phyloP scores from a whole-genome alignment of 495 filamentous ascomycete genomes.

The Hypoxylon fragiforme region DNA sequence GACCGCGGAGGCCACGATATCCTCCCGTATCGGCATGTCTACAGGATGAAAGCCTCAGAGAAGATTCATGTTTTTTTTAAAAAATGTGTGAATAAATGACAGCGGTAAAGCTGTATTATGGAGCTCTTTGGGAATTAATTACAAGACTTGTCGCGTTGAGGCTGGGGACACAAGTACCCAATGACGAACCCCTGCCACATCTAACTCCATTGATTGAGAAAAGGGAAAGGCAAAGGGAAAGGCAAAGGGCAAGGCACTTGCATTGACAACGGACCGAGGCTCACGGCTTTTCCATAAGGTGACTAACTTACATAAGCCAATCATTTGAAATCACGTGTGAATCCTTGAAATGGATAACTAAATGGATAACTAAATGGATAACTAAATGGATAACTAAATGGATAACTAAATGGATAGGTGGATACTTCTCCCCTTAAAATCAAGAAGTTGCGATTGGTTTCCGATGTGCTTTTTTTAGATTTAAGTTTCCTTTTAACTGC shows the following conservation, averaged over 20 bases:
- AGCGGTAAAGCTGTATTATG: background rate
- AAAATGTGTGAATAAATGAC: background rate
- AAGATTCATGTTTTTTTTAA: conserved; percentile 23
- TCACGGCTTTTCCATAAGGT: conserved; percentile 10
- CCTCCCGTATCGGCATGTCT: conserved; percentile 80
- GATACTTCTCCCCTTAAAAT: too few species aligned
- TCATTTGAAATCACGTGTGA: conserved; percentile 7
- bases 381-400: too few species aligned
- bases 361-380: too few species aligned
- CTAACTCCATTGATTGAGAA: conserved; percentile 4
- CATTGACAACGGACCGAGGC: conserved; percentile 34
- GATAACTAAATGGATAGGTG: too few species aligned
- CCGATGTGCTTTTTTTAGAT: too few species aligned
- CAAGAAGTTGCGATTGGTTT: too few species aligned
- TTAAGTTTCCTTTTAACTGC: too few species aligned
- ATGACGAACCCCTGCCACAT: conserved; percentile 30
- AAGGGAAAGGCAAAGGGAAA: too few species aligned
- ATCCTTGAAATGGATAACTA: too few species aligned
- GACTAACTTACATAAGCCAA: conserved; percentile 2
- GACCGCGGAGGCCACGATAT: conserved; percentile 81
- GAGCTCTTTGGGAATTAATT: background rate
- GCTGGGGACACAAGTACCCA: conserved; percentile 11
- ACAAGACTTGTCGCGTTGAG: conserved; percentile 22
- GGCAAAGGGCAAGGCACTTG: too few species aligned
- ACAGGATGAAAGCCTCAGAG: conserved; percentile 19